Percentiles rank a stretch among this genome's conserved stretches.
phyloP scores from a whole-genome alignment of 495 filamentous ascomycete species.

The Letharia columbiana region DNA sequence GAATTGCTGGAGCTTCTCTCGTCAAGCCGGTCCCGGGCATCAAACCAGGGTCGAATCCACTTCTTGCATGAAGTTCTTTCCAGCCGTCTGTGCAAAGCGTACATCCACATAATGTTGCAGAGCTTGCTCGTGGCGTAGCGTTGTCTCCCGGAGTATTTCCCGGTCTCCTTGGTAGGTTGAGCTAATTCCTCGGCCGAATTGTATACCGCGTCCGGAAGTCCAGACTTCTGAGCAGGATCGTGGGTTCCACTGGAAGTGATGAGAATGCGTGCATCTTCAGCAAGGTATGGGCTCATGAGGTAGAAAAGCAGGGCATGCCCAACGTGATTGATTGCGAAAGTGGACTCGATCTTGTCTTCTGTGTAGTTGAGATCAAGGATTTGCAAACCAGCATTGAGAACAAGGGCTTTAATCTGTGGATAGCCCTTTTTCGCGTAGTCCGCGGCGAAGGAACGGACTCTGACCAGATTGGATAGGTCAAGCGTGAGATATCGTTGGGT shows the following conservation, averaged over 20 bases:
- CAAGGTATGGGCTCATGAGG: constrained; percentile 39
- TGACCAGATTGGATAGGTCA: constrained; percentile 36
- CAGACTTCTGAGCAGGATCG: constrained; percentile 30
- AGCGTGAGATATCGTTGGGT: constrained; percentile 33
- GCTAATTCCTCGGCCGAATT: constrained; percentile 30
- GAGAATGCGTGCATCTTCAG: constrained; percentile 41
- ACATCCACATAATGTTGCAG: constrained; percentile 33
- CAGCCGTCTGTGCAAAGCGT: constrained; percentile 34
- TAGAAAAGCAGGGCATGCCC: constrained; percentile 44
- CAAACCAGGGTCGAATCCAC: constrained; percentile 40
- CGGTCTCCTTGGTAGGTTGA: constrained; percentile 24
- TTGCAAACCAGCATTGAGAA: constrained; percentile 43
- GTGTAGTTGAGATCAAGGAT: constrained; percentile 32
- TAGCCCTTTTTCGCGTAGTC: constrained; percentile 33
- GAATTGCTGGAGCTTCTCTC: constrained; percentile 22
- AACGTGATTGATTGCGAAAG: constrained; percentile 34
- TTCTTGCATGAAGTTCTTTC: constrained; percentile 21
- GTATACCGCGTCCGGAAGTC: constrained; percentile 29
- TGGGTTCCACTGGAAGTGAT: constrained; percentile 31
- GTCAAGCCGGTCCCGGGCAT: constrained; percentile 41
- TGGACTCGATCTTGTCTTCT: constrained; percentile 38
- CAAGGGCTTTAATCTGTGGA: constrained; percentile 36
- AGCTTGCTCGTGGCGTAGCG: constrained; percentile 28
- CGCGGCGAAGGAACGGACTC: constrained; percentile 34
- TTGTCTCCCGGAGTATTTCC: constrained; percentile 26